Evolutionary conservation across 2,329 filamentous ascomycete genomes (phyloP), one percentile per base, ranked within the genome.

Genomic region (Neonectria ditissima): DNA sequence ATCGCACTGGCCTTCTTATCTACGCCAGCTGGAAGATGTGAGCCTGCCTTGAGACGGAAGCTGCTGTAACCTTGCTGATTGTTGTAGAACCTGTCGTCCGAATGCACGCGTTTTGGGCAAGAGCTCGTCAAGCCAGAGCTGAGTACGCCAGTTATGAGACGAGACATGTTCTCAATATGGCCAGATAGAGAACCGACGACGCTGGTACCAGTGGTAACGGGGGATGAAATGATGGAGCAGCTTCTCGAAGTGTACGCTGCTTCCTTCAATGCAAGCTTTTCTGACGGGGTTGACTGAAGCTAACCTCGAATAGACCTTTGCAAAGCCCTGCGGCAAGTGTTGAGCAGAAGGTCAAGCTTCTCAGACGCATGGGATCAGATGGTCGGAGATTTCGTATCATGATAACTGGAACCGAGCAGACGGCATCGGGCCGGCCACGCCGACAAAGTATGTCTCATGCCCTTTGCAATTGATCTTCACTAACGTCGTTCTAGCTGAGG

Each of bases 1-100:
- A 18, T 78, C 76, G 2, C 76, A 78, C 34, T 78, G 76, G 76
- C 76, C 76, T n/a, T 78, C 76, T 1, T 78, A 77, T 26, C 59
- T 72, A 14, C 66, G 65, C 7, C 70, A 78, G 55, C 69, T 78
- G 2, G 74, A 78, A 60, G 72, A 77, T 41, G 76, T 77, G 52
- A 69, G 75, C 11, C 6, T 2, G 4, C 20, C 4, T 11, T 28
- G 3, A 10, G 2, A 1, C 5, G 1, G 2, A 14, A 18, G 1
- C n/a, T 43, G n/a, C 5, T 4, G 6, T 18, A 8, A 2, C 13
- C 0, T 22, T n/a, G 14, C 66, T 74, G 51, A 72, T 24, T 1
- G 0, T 4, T 8, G 0, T 34, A 77, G 75, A 68, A 74, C 8
- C 63, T 78, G 11, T 77, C 76, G 1, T 58, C 57, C 0, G 58